Evolutionary conservation across 257 asterid genomes (phyloP), one percentile per base, ranked within the genome.

Genomic region (Solanum chmielewskii): DNA sequence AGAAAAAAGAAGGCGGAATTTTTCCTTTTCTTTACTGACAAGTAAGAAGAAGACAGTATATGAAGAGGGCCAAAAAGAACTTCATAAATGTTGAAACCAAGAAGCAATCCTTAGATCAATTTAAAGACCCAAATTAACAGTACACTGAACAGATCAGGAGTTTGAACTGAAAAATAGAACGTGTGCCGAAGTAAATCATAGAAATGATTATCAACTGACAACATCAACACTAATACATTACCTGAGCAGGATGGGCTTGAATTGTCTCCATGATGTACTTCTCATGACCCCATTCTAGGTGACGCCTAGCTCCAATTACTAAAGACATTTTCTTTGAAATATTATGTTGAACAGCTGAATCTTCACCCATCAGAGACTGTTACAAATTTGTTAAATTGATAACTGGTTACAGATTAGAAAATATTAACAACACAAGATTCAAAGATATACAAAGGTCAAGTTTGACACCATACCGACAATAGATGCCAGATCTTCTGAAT

Each of bases 401-500:
- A 81, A 49, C 45, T 52, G 29, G 5, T 81, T 81, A 23, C 69
- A 29, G 29, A 81, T 52, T 10, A 49, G 31, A 81, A 80, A 70
- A 29, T 41, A 23, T 14, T 3, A 25, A 37, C 62, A 27, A 23
- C 29, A 81, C n/a, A 27, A 39, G 42, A 59, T 76, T 70, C 20
- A 13, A 41, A 64, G 44, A 70, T 9, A 89, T 60, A 66, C 35
- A 5, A 25, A 83, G 35, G 27, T 33, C 87, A 39, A 45, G 70
- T 49, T 52, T 87, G 85, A 84, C 77, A 75, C 20, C 81, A 83
- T 93, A 97, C 99, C 99, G 83, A 90, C 86, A 97, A 88, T 75
- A 97, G 94, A 92, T 96, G 98, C 98, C 99, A 97, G 84, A 97
- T 95, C 89, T 97, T 97, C 93, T 93, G 95, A 97, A 97, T 94